Base-by-base conservation (phyloP, 2,329 filamentous ascomycete species). In the Grosmannia penicillata region DNA sequence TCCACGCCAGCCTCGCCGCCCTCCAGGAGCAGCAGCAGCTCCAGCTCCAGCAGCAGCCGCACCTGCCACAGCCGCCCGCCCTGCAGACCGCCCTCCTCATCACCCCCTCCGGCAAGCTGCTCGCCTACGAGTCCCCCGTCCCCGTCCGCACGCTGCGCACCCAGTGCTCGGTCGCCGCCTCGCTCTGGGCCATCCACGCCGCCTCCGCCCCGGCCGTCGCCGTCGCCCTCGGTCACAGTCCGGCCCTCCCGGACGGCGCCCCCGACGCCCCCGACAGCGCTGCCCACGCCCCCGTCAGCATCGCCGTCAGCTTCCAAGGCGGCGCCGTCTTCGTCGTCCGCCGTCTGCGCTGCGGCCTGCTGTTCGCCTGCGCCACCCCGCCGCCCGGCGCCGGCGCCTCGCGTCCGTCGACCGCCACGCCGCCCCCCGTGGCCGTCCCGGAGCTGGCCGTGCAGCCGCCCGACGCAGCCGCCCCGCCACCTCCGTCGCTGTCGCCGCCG, bases 111-210 rank as follows among this genome's bases (percentile, higher is more conserved):
- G 75, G 75, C 48, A 75, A 75, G 53, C 68, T 79, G 26, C 71
- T 79, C 46, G 70, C 74, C 40, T 72, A 75, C 53, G 69, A 73
- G 28, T 72, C 70, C 36, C 56, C 63, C 3, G 61, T 71, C 32
- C 60, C 72, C 35, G 70, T 75, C 47, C 59, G 66, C 43, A 59
- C 65, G 17, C 66, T 79, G 28, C 72, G 75, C 49, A 73, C 70
- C 9, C 72, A 78, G 53, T 71, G 70, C 48, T 78, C 74, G 42
- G 70, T 78, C 43, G 75, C 75, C 30, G 70, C 72, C 41, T 74
- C 69, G 6, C 65, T 78, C 17, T 75, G 73, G 61, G 60, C 65
- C 17, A 65, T 76, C 31, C 74, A 78, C 54, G 61, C 66, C 29
- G 57, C 60, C 19, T 58, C 61, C 11, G 59, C 59, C 22, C 38